phyloP scores from a whole-genome alignment of 2,329 filamentous ascomycete genomes.

The Didymella pomorum region DNA sequence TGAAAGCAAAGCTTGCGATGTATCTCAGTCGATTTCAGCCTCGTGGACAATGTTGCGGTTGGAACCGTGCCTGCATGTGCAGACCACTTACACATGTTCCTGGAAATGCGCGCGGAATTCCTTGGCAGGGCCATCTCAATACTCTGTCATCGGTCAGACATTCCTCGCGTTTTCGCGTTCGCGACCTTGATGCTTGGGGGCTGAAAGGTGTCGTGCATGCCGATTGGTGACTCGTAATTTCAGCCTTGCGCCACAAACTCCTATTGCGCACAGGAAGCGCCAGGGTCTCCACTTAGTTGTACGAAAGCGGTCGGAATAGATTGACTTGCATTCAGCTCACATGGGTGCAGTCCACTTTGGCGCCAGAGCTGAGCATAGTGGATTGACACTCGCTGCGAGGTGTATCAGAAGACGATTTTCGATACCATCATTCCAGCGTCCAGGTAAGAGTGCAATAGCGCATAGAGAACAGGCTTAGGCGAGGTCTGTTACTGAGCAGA shows the following conservation, averaged over 20 bases:
- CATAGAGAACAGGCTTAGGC: neutral
- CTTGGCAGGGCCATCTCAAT: neutral
- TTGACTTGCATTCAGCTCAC: constrained; percentile 10
- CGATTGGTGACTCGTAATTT: constrained; percentile 24
- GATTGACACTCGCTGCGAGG: neutral
- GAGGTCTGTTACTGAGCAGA: neutral
- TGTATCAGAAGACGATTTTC: constrained; percentile 14
- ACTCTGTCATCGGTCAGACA: neutral
- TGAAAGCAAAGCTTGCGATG: neutral
- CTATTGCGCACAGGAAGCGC: constrained; percentile 19
- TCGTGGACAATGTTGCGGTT: neutral
- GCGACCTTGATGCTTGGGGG: neutral
- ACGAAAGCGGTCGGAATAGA: constrained; percentile 10
- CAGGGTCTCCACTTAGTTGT: neutral
- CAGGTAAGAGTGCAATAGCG: constrained; percentile 2
- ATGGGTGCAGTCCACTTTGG: neutral
- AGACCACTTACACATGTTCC: neutral
- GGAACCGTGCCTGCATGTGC: neutral
- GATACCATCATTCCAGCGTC: constrained; percentile 6
- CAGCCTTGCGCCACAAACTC: constrained; percentile 35
- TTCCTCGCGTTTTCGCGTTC: constrained; percentile 11
- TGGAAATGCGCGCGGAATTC: neutral
- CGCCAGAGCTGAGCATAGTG: constrained; percentile 13
- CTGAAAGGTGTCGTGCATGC: neutral
- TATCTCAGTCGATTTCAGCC: neutral